A percentile compares a stretch with the other conserved stretches of the same genome.
phyloP scores from a whole-genome alignment of 2,329 filamentous ascomycete genomes.

The Cytospora chrysosperma region DNA sequence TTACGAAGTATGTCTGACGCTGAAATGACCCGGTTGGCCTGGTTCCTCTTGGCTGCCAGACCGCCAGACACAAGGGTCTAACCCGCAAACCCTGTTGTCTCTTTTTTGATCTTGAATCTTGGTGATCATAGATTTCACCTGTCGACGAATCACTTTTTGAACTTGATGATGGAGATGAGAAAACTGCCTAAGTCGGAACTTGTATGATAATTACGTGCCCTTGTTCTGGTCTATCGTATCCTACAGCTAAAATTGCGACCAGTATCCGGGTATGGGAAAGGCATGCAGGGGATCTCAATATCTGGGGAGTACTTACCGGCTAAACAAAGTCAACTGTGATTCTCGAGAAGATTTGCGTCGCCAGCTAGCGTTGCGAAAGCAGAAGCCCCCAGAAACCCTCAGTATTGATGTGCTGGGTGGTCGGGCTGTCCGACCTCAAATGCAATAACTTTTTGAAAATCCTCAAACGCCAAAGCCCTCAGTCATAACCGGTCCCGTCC shows the following conservation, averaged over 20 bases:
- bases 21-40: neutral
- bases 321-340: slow-evolving; percentile 26
- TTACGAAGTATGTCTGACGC: neutral
- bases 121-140: neutral
- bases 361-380: slow-evolving; percentile 23
- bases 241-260: slow-evolving; percentile 11
- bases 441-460: slow-evolving; percentile 20
- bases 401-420: neutral
- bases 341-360: slow-evolving; percentile 25
- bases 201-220: slow-evolving; percentile 4
- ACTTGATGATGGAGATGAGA: no score
- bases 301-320: slow-evolving; percentile 28
- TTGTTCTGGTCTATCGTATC: slow-evolving; percentile 14
- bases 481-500: slow-evolving; percentile 14
- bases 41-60: neutral
- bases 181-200: neutral
- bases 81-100: neutral
- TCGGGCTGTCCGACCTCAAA: neutral
- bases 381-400: slow-evolving; percentile 12
- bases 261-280: slow-evolving; percentile 9
- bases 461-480: slow-evolving; percentile 26
- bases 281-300: neutral
- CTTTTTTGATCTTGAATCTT: neutral
- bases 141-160: neutral
- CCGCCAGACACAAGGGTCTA: neutral